Percentiles rank a stretch among this genome's conserved stretches.
These are phyloP conservation scores for Fusarium ambrosium DNA, from an alignment of 2,329 filamentous ascomycete genomes.

Conservation along the genomic window DNA sequence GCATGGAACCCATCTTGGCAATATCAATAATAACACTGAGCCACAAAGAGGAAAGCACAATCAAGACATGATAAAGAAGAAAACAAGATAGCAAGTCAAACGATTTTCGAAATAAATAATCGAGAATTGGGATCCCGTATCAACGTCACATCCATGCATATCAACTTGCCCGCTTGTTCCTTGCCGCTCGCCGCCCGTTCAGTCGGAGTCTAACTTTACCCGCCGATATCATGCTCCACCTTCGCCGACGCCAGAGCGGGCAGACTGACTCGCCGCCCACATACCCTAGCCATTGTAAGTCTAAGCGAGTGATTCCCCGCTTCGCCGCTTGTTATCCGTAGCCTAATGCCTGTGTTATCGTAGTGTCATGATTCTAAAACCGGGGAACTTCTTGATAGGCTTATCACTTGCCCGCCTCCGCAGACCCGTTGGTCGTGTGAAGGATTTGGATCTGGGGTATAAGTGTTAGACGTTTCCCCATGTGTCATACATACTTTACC, in stretches of 20 bases:
- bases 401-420: constrained; percentile 1
- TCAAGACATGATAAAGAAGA: not conserved
- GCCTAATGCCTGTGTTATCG: not conserved
- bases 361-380: not conserved
- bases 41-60: not conserved
- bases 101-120: not conserved
- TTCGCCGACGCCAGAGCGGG: not conserved
- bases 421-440: not conserved
- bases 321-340: not conserved
- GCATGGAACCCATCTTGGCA: not conserved
- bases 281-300: not conserved
- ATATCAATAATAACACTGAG: not conserved
- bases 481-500: not conserved
- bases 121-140: not conserved
- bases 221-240: not conserved
- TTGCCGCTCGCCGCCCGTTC: not conserved
- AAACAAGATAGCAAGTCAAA: not conserved
- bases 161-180: not conserved
- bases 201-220: not conserved
- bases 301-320: not conserved
- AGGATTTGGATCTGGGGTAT: not conserved
- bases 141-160: not conserved
- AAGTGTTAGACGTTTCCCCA: not conserved
- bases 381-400: not conserved
- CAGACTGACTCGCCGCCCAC: not conserved